Evolutionary conservation across 2,329 filamentous ascomycete genomes (phyloP).

Genomic region (Colletotrichum navitas): DNA sequence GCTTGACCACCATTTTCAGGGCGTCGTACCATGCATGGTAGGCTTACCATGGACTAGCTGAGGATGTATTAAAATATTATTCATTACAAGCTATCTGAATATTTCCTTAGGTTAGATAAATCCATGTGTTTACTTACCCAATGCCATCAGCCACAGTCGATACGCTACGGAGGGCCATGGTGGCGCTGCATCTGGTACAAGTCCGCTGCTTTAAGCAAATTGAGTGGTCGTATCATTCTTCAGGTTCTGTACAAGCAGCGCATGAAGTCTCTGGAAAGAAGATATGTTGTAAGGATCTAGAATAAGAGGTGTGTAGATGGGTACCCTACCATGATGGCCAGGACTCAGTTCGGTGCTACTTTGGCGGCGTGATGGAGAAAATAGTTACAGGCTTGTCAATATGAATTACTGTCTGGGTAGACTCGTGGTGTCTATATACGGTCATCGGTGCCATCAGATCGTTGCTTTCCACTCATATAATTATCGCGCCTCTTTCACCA

Average conservation of each 20-base stretch:
- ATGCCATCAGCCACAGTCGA: constrained; percentile 59
- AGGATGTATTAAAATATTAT: constrained; percentile 33
- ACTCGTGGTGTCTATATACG: constrained; percentile 71
- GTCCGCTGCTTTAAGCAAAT: constrained; percentile 61
- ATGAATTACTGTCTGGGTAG: too few species aligned
- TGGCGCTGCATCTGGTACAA: too few species aligned
- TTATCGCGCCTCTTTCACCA: constrained; percentile 73
- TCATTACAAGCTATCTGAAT: neutral
- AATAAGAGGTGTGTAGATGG: constrained; percentile 51
- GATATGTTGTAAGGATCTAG: too few species aligned
- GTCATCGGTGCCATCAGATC: constrained; percentile 74
- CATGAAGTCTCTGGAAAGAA: too few species aligned
- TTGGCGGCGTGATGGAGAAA: too few species aligned
- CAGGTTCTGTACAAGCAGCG: too few species aligned
- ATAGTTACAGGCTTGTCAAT: constrained; percentile 43
- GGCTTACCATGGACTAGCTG: constrained; percentile 53
- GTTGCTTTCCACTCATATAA: constrained; percentile 75
- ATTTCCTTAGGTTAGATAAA: constrained; percentile 42
- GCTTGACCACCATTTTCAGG: constrained; percentile 56
- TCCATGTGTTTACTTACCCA: constrained; percentile 51
- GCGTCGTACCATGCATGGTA: constrained; percentile 56
- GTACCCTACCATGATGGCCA: constrained; percentile 62
- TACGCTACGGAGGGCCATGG: constrained; percentile 59
- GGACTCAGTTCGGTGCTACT: constrained; percentile 55
- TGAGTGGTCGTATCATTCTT: constrained; percentile 56